Base-by-base conservation (phyloP, 78 protist species). In the Dictyostelium purpureum region DNA sequence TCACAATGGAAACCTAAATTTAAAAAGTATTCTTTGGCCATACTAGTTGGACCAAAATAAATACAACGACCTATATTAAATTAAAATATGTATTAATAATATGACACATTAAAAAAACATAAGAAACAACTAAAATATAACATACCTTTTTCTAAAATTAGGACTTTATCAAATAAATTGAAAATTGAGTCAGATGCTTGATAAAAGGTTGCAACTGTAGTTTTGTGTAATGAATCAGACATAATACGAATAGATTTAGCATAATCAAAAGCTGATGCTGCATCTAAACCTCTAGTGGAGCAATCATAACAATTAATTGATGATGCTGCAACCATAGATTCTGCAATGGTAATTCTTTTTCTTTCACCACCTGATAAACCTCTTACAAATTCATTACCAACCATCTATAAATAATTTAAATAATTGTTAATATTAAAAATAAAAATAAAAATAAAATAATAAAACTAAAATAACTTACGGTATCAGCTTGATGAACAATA, bases 321-420 rank as follows among this genome's bases (percentile, higher is more conserved):
- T 24, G 94, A 71, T 9, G 75, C 10, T 16, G 75, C 33, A 21
- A 90, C 94, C 94, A 90, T 90, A 24, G 94, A 88, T n/a, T 90
- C 94, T n/a, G 81, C 54, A 65, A 90, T 90, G 24, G 94, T 90
- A n/a, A 79, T 54, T 52, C 94, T 49, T 21, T 90, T 90, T 35
- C 81, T 47, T 65, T 90, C 94, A 42, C 94, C 94, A 76, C 94
- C 94, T 7, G 94, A 89, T 24, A 77, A 69, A 78, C 94, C 94
- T 40, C 94, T 14, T 52, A 89, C 35, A 40, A 42, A 89, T 63
- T 89, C 94, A 47, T 89, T 89, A 78, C 94, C 94, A 49, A 89
- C 94, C 9, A 89, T 78, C 94, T 87, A 49, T 31, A 35, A 18
- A 31, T 26, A n/a, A 31, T 81, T 5, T 26, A 26, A 66, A 2